Conservation (phyloP, 2,329 filamentous ascomycete genomes). For the Phialemonium atrogriseum region DNA sequence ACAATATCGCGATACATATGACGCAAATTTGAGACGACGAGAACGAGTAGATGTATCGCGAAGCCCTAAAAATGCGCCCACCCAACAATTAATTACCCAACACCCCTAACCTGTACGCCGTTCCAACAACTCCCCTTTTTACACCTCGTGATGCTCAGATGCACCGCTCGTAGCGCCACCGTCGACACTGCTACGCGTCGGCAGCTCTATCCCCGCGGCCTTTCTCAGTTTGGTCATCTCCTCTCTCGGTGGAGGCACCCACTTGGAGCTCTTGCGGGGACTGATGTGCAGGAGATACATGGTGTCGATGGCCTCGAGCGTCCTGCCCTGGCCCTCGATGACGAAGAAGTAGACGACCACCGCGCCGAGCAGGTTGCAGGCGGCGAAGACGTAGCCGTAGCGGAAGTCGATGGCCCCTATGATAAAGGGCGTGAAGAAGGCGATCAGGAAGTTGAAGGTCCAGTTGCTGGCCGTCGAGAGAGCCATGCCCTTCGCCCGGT, state of each 20-base stretch:
- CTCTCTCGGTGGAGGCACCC: slow-evolving; percentile 25
- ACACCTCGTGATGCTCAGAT: no score
- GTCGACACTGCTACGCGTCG: no score
- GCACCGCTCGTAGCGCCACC: no score
- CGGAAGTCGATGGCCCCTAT: slow-evolving; percentile 50
- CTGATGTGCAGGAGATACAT: slow-evolving; percentile 53
- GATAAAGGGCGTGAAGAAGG: slow-evolving; percentile 63
- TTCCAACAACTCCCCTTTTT: no score
- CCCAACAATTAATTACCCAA: no score
- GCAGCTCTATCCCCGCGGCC: no score
- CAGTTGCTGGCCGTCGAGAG: slow-evolving; percentile 46
- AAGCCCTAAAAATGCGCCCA: no score
- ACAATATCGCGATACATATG: no score
- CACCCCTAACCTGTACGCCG: no score
- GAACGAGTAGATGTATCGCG: no score
- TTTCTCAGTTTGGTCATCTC: no score
- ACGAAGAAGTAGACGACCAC: slow-evolving; percentile 59
- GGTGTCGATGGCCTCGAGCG: slow-evolving; percentile 59
- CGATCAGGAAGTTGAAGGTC: slow-evolving; percentile 48
- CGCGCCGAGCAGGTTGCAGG: slow-evolving; percentile 48
- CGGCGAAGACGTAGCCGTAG: slow-evolving; percentile 59
- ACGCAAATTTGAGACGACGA: no score
- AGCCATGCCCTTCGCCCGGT: slow-evolving; percentile 45
- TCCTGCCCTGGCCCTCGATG: slow-evolving; percentile 46
- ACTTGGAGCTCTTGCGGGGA: slow-evolving; percentile 46